Evolutionary conservation across 306 rosid genomes (phyloP), one percentile per base, ranked within the genome.

Genomic region (Leucaena leucocephala): DNA sequence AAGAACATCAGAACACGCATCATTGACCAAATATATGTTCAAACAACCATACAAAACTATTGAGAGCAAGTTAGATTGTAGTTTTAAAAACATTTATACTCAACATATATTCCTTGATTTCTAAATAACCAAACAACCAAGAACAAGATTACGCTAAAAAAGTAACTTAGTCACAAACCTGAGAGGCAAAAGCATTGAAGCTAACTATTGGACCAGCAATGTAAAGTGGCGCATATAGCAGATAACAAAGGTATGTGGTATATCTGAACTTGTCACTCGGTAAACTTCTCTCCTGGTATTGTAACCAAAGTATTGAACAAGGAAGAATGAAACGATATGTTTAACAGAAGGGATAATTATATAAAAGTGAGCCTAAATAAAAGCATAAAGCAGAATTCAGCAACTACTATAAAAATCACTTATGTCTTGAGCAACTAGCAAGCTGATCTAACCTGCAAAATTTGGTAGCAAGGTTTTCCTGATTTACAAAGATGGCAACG

Each of bases 101-200:
- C 34, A 43, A 59, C 43, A 17, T 4, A 12, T 46, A 54, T 19
- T 71, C 57, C 17, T 14, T 40, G 39, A 48, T 62, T 72, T 27
- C 44, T 68, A 19, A 82, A 86, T 58, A 61, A 65, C 59, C 61
- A 75, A 46, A 71, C 50, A 68, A 64, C 19, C 16, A 27, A 27
- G 38, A 59, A 27, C 65, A 43, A 64, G 15, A 75, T 63, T 67
- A 59, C 36, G 68, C 48, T 68, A 27, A n/a, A 69, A 74, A 33
- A 12, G 2, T 11, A 22, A 12, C 67, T 61, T 61, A 70, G 78
- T 73, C 2, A 80, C 87, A 81, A 33, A 95, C 98, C 98, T 95
- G 98, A 57, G 97, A 88, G 69, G 98, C 97, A 86, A 88, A 95
- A 17, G 98, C 98, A 67, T 95, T 95, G 91, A 91, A 95, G 91